Conservation (phyloP, 1,284 basidiomycete genomes). For the Cerrena zonata region DNA sequence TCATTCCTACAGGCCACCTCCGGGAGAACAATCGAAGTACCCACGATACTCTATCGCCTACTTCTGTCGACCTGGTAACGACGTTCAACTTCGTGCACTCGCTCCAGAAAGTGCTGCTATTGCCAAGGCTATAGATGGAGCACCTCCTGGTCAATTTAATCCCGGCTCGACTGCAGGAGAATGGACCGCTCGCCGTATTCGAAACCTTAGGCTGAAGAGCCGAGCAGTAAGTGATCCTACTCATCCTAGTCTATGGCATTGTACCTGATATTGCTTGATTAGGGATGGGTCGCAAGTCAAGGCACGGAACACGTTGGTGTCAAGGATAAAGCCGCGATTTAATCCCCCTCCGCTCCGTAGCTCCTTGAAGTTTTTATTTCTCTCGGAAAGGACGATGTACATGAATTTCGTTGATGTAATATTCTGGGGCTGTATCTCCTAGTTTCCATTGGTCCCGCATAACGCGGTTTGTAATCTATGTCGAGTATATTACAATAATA, state of each 20-base stretch:
- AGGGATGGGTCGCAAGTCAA: constrained; percentile 23
- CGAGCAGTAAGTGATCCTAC: constrained; percentile 26
- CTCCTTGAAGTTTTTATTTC: too few species aligned
- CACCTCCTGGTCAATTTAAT: constrained; percentile 30
- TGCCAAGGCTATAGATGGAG: constrained; percentile 31
- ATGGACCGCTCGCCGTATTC: constrained; percentile 45
- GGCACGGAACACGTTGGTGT: constrained; percentile 22
- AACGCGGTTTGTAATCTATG: too few species aligned
- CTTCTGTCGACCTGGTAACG: constrained; percentile 34
- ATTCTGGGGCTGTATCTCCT: too few species aligned
- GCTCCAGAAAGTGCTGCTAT: constrained; percentile 46
- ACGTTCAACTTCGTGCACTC: constrained; percentile 25
- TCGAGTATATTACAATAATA: too few species aligned
- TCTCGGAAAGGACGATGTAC: too few species aligned
- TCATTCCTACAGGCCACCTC: constrained; percentile 24
- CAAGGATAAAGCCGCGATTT: too few species aligned
- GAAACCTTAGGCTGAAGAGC: constrained; percentile 41
- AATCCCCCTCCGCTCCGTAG: too few species aligned
- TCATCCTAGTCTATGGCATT: background rate
- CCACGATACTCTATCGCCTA: constrained; percentile 33
- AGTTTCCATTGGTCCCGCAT: too few species aligned
- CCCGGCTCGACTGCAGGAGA: constrained; percentile 40
- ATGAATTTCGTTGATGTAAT: too few species aligned
- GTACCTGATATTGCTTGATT: constrained; percentile 15
- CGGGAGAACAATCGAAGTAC: constrained; percentile 27